Evolutionary conservation across 805 yeast species (phyloP), one percentile per base, ranked within the genome.

Genomic region (Kodamaea nitidulidarum): DNA sequence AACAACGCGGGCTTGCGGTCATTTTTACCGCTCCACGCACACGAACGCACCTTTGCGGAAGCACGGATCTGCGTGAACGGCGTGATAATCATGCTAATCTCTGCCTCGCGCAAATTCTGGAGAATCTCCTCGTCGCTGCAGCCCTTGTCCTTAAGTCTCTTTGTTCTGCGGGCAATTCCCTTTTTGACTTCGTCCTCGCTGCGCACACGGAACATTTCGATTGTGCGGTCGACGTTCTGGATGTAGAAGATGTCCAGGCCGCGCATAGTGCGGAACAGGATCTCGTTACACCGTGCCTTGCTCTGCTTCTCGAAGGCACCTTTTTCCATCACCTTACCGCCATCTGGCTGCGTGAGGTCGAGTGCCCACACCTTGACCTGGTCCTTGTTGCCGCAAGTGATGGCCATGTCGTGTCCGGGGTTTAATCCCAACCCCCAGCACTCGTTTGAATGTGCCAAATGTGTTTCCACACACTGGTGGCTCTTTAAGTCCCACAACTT

Each of bases 401-500:
- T 61, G 20, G 76, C 64, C 38, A 81, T 46, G 32, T 56, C 61
- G 16, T 60, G 61, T 22, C 66, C 58, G 7, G 60, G 56, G 32
- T 68, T 65, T 14, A 79, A 56, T 3, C 78, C 84, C 52, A 88
- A 59, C 2, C 85, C 69, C 98, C 98, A 93, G 65, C 96, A 87
- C 60, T 93, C 98, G 42, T 91, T 90, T 15, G 84, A 73, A 57
- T 88, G 96, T 0, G 97, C 96, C 45, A 88, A 80, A 57, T 90
- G 97, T 1, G 98, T 90, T 58, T 93, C 99, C 4, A 88, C 69
- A 62, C 97, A 87, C 58, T 88, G 95, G 56, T 85, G 88, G 3
- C 93, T 67, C 52, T 81, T 83, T 50, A 93, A 63, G 55, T 93
- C 98, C 99, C 99, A 93, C 25, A 93, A 62, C 58, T 93, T 93